Percentiles rank a stretch among this genome's conserved stretches.
phyloP scores from a whole-genome alignment of 2,329 filamentous ascomycete species.

The Cercospora sp. region DNA sequence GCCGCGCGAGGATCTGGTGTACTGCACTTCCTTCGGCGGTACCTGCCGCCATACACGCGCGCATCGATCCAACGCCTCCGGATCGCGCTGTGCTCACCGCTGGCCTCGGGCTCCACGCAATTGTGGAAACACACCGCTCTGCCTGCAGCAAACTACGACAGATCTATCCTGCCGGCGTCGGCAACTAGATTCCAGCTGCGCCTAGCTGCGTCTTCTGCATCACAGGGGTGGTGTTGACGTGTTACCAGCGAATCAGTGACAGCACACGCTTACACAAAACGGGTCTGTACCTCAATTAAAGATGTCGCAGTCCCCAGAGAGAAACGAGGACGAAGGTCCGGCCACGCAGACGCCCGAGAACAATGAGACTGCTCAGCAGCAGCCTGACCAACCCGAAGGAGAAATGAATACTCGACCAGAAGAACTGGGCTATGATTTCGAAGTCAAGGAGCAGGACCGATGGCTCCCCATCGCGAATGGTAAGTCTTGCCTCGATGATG shows the following conservation, averaged over 20 bases:
- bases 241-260: conserved; percentile 38
- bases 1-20: neutral
- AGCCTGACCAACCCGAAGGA: conserved; percentile 67
- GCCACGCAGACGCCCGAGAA: conserved; percentile 81
- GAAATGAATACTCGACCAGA: conserved; percentile 35
- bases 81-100: conserved; percentile 20
- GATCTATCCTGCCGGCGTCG: conserved; percentile 26
- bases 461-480: conserved; percentile 99
- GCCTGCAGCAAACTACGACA: conserved; percentile 26
- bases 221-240: conserved; percentile 31
- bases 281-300: conserved; percentile 57
- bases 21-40: conserved; percentile 3
- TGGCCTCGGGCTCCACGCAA: conserved; percentile 21
- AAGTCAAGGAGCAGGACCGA: conserved; percentile 99
- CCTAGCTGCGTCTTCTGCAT: conserved; percentile 26
- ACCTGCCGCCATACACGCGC: conserved; percentile 1
- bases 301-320: conserved; percentile 88
- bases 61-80: conserved; percentile 15
- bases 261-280: conserved; percentile 33
- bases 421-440: conserved; percentile 79
- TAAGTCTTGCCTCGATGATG: conserved; percentile 58
- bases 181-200: conserved; percentile 30
- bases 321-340: conserved; percentile 74
- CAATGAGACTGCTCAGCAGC: conserved; percentile 83
- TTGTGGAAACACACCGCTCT: conserved; percentile 26